Evolutionary conservation across 2,329 filamentous ascomycete genomes (phyloP), one percentile per base, ranked within the genome.

Genomic region (Diaporthe velutina): DNA sequence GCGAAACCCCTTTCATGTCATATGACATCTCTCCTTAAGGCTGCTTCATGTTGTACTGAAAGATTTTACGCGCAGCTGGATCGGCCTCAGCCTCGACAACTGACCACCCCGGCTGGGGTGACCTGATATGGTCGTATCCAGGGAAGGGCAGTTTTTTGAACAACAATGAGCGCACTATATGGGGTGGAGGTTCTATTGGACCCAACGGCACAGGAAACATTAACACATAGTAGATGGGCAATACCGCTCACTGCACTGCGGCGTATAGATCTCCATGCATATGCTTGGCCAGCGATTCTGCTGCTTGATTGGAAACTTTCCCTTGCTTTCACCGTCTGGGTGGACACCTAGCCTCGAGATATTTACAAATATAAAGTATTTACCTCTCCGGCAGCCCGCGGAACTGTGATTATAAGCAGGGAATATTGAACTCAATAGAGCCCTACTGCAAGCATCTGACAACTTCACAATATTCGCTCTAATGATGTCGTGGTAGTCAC

Each of bases 51-150:
- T 45, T 45, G 9, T 64, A 30, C 58, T 45, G 7, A 64, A 38
- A 0, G 12, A 6, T 1, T 45, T 30, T 10, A 13, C 38, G 0
- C 2, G 17, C 13, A 64, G 58, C 58, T 64, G 58, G 58, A 42
- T 64, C 58, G n/a, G 58, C 58, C 25, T 64, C 38, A 50, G 30
- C 50, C 25, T 42, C 33, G 38, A 57, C 52, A 66, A 77, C 42
- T 67, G 74, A 71, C 77, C 80, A 73, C 64, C 80, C 80, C 1
- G 80, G 80, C 66, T 82, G 81, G 81, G 81, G 81, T 13, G 79
- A 80, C 70, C 72, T 82, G 60, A 78, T 82, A 55, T 81, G 78
- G 79, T 76, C 79, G 9, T 80, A 80, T 71, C 71, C 74, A 45
- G 75, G 76, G 1, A 50, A 66, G 48, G 78, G 77, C 9, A 33